Base-by-base conservation (phyloP, 257 asterid genomes). In the Ocimum tenuiflorum region DNA sequence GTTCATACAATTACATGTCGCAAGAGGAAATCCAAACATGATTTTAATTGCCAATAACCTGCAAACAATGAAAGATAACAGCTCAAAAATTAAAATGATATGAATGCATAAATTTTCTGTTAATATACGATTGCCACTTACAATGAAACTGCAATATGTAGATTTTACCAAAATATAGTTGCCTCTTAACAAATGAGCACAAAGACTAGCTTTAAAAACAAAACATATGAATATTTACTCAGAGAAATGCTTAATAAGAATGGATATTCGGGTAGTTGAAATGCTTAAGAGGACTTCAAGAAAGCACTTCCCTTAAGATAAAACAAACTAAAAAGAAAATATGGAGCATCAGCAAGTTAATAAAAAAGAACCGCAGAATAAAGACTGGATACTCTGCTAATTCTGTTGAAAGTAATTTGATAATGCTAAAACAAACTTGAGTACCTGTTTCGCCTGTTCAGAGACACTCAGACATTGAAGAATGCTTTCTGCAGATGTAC, bases 401-500 rank as follows among this genome's bases (percentile, higher is more conserved):
- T n/a, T n/a, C n/a, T n/a, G n/a, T 31, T 18, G 38, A 54, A 15
- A 7, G 11, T 64, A 48, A 64, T 38, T 10, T 43, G 52, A 69
- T 68, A 35, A n/a, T 15, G 68, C 27, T 7, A n/a, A 43, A 55
- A 63, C 39, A 52, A 19, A 68, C 57, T 18, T 43, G 65, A 48
- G 10, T 71, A 92, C 97, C 96, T 81, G 80, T 83, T 92, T 92
- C 62, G 97, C 97, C 78, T 81, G 80, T 67, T 84, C 88, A 89
- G 89, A 52, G 82, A 81, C 2, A 83, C n/a, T 84, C 75, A 89
- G 78, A 80, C 88, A 78, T 43, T 73, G 88, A 72, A 92, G 86
- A 83, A 86, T 68, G 69, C 73, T 79, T 73, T 89, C 97, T 72
- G 95, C 81, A 69, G 95, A 89, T 60, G 84, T 77, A 83, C 89